These are phyloP conservation scores for Erythrophleum ivorense DNA, from an alignment of 331 rosid species.

Conservation along the genomic window DNA sequence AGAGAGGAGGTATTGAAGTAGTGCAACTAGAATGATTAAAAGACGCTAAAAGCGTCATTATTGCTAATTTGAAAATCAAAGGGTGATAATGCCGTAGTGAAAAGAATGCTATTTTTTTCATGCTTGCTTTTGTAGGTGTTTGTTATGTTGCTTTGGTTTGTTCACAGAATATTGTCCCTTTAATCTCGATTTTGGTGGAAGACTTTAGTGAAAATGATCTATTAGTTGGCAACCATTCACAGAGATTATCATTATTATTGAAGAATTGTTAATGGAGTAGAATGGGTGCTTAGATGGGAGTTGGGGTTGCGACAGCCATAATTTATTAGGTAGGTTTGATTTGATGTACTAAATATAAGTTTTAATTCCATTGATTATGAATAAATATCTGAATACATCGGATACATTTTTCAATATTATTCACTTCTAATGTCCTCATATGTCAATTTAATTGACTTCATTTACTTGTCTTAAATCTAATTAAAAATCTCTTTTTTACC, in stretches of 20 bases:
- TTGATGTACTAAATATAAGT: too few species aligned
- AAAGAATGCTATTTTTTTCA: neutral
- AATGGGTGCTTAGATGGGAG: neutral
- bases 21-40: constrained; percentile 32
- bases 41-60: constrained; percentile 24
- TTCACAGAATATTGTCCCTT: neutral
- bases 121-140: neutral
- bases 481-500: too few species aligned
- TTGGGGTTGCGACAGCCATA: neutral
- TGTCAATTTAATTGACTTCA: too few species aligned
- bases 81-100: neutral
- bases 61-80: constrained; percentile 30
- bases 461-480: too few species aligned
- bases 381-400: too few species aligned
- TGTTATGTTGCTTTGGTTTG: neutral
- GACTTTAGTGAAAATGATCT: neutral
- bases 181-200: neutral
- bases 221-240: constrained; percentile 17
- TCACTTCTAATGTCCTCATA: too few species aligned
- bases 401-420: too few species aligned
- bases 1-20: neutral
- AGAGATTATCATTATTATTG: constrained; percentile 1
- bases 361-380: too few species aligned
- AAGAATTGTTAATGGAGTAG: constrained; percentile 9
- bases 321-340: too few species aligned